Evolutionary conservation across 495 filamentous ascomycete species (phyloP), one percentile per base, ranked within the genome.

Genomic region (Neurospora sp.): DNA sequence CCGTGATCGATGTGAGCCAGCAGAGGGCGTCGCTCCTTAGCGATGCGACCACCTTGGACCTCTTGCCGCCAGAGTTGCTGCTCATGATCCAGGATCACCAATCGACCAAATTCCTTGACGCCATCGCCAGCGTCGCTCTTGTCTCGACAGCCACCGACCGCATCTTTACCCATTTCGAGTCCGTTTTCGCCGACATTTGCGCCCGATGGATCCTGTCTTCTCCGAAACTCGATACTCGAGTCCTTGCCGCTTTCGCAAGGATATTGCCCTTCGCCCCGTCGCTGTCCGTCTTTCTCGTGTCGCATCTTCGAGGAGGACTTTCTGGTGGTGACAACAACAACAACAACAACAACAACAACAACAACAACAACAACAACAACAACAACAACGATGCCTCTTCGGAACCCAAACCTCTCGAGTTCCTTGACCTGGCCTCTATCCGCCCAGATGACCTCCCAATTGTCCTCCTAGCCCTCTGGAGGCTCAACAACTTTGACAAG

Each of bases 251-350:
- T 39, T 93, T 97, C 80, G 91, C 92, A 70, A 86, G 91, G 77
- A 88, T 96, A 40, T 78, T 97, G 74, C 93, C 94, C 18, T 90
- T 93, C 81, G 90, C 91, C 72, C 91, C 93, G 42, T 85, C 93
- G 75, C 82, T 97, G 18, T 85, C 86, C 5, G 85, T 86, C 72
- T 88, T 85, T 71, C 79, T 88, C 74, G 78, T 71, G 18, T 75
- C 71, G 6, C 76, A 80, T 71, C 76, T 80, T 16, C 75, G 77
- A 42, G 73, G 72, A 11, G 74, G 73, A 68, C 18, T 53, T 53
- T 16, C 16, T 42, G 18, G 42, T 44, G 8, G 6, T 37, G 35
- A 42, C 31, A 68, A 44, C 37, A 61, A 44, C 68, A n/a, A 22
- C 16, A 38, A 11, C n/a, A 2, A 61, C 12, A 16, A 61, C n/a